These are phyloP conservation scores for Candida sanyiensis DNA, from an alignment of 805 yeast genomes.

Conservation along the genomic window DNA sequence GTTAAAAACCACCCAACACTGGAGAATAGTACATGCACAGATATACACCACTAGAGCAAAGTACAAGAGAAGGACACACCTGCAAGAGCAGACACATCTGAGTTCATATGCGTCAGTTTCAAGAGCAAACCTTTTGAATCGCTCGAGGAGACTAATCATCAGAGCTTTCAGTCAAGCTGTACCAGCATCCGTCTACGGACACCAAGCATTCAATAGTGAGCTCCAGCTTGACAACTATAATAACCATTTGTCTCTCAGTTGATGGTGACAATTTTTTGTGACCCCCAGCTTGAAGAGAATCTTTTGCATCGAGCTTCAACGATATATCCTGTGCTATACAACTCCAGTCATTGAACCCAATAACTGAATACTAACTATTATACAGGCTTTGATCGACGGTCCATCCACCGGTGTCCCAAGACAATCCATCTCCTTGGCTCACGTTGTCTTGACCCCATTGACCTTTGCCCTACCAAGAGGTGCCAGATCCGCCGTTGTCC, in stretches of 20 bases:
- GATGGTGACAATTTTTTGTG: no score
- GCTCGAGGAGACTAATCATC: background rate
- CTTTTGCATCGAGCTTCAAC: no score
- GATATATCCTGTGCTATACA: no score
- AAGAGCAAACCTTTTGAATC: no score
- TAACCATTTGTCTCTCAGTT: no score
- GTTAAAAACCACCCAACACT: no score
- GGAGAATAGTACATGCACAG: no score
- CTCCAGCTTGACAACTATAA: no score
- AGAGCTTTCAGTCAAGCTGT: background rate
- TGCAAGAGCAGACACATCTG: background rate
- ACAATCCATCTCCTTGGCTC: constrained; percentile 84
- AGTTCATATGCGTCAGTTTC: no score
- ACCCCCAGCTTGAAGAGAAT: no score
- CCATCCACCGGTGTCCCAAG: constrained; percentile 85
- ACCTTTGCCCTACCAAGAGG: constrained; percentile 93
- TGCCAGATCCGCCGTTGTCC: constrained; percentile 76
- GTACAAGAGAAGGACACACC: background rate
- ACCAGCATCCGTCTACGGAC: constrained; percentile 1
- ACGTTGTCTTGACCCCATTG: constrained; percentile 88
- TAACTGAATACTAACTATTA: constrained; percentile 24
- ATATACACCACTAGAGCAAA: no score
- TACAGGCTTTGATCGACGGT: constrained; percentile 89
- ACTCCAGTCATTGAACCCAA: background rate
- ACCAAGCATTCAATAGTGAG: no score